Base-by-base conservation (phyloP, 345 rosid species). In the Heritiera fomes region DNA sequence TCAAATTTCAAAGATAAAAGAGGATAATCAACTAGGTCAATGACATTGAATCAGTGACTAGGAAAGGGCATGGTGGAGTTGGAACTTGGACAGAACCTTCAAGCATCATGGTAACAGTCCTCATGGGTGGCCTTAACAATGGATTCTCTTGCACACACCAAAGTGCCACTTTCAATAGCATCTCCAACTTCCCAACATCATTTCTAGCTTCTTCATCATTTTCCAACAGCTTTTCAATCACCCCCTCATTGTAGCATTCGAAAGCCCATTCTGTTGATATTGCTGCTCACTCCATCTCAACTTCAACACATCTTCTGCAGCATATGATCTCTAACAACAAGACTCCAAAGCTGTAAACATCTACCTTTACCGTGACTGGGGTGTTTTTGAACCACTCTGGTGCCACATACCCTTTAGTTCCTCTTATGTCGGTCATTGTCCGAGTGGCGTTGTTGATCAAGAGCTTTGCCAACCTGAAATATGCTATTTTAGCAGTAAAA, bases 391-490 rank as follows among this genome's bases (percentile, higher is more conserved):
- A 81, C 89, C 91, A 88, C 15, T 86, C 89, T 2, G 91, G 89
- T 8, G 91, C 89, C 15, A 86, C 87, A 76, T 86, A 88, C 13
- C 89, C 89, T 66, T 85, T 80, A 32, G 89, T 88, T 64, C 91
- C 91, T 82, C 89, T 82, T 11, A 86, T 78, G 12, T 83, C 84
- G 1, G 89, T 88, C 40, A 59, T 65, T 6, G 85, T 87, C 6
- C 82, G 89, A 78, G 87, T 83, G 77, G 84, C 83, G 78, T 84
- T 81, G 66, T 83, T 58, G 32, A 65, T 78, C 81, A 88, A 80
- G 6, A 83, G 79, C 85, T 88, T 88, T 12, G 89, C 89, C 76
- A 88, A 43, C 49, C 90, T 87, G 23, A 86, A 87, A 83, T 87
- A 87, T 0, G 90, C 58, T n/a, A 74, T 58, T 20, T 74, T 74